A percentile compares a stretch with the other conserved stretches of the same genome.
These are phyloP conservation scores for Cordyceps fumosorosea DNA, from an alignment of 2,329 filamentous ascomycete genomes.

Conservation along the genomic window DNA sequence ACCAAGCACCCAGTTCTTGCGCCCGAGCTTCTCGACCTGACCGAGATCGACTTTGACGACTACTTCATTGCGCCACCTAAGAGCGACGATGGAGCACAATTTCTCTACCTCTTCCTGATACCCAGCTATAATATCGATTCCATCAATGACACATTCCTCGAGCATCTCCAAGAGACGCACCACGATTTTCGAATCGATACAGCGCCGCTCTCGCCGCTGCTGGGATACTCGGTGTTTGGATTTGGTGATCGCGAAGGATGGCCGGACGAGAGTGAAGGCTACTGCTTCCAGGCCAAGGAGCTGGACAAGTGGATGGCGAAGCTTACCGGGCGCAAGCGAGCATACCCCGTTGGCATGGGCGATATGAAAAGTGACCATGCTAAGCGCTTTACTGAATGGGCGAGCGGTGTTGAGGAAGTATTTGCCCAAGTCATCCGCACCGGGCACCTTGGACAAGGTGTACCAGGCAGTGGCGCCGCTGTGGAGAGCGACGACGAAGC, in stretches of 20 bases:
- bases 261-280: conserved; percentile 85
- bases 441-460: conserved; percentile 55
- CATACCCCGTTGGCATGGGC: conserved; percentile 81
- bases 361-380: conserved; percentile 72
- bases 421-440: conserved; percentile 57
- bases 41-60: conserved; percentile 86
- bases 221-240: conserved; percentile 91
- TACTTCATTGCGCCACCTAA: conserved; percentile 78
- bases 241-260: conserved; percentile 88
- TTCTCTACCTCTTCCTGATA: conserved; percentile 78
- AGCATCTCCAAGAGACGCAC: conserved; percentile 85
- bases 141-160: conserved; percentile 78
- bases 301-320: conserved; percentile 97
- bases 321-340: conserved; percentile 76
- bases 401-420: conserved; percentile 63
- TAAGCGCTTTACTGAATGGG: conserved; percentile 69
- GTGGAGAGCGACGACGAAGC: conserved; percentile 79
- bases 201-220: conserved; percentile 64
- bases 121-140: conserved; percentile 96
- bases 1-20: conserved; percentile 37
- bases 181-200: conserved; percentile 96
- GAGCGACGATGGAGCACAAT: conserved; percentile 44
- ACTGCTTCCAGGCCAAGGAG: conserved; percentile 86
- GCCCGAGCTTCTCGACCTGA: conserved; percentile 67
- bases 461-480: conserved; percentile 74